Conservation (phyloP, 2,329 filamentous ascomycete species). For the Furcasterigmium sp. region DNA sequence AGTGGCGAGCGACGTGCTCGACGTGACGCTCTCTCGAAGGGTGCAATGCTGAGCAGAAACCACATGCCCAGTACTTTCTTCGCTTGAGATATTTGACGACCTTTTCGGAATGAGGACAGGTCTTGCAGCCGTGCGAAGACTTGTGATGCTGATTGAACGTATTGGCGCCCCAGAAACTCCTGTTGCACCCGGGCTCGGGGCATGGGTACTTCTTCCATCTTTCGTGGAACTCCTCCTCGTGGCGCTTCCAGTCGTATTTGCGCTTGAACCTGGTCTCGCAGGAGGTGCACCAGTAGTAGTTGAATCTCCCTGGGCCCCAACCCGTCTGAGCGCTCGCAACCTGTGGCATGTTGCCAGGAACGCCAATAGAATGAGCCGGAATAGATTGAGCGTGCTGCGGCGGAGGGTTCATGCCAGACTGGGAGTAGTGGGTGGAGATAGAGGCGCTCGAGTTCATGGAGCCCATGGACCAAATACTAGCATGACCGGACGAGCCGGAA, state of each 20-base stretch:
- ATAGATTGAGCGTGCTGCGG: slow-evolving; percentile 25
- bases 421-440: slow-evolving; percentile 27
- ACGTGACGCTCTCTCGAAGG: slow-evolving; percentile 61
- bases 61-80: slow-evolving; percentile 64
- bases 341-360: slow-evolving; percentile 8
- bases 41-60: slow-evolving; percentile 60
- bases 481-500: slow-evolving; percentile 42
- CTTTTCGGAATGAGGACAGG: slow-evolving; percentile 59
- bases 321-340: slow-evolving; percentile 12
- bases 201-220: slow-evolving; percentile 64
- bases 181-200: slow-evolving; percentile 57
- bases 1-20: slow-evolving; percentile 64
- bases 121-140: slow-evolving; percentile 58
- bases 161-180: slow-evolving; percentile 63
- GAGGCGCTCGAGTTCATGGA: slow-evolving; percentile 13
- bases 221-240: slow-evolving; percentile 66
- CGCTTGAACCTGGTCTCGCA: slow-evolving; percentile 62
- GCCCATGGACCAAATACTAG: slow-evolving; percentile 24
- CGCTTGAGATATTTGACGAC: slow-evolving; percentile 59
- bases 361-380: slow-evolving; percentile 14
- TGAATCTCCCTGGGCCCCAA: slow-evolving; percentile 19
- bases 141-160: slow-evolving; percentile 66
- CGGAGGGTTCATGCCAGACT: slow-evolving; percentile 25
- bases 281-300: slow-evolving; percentile 52
- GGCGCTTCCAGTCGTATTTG: slow-evolving; percentile 65